Base-by-base conservation (phyloP, 2,329 filamentous ascomycete species). In the Fusarium graminum region DNA sequence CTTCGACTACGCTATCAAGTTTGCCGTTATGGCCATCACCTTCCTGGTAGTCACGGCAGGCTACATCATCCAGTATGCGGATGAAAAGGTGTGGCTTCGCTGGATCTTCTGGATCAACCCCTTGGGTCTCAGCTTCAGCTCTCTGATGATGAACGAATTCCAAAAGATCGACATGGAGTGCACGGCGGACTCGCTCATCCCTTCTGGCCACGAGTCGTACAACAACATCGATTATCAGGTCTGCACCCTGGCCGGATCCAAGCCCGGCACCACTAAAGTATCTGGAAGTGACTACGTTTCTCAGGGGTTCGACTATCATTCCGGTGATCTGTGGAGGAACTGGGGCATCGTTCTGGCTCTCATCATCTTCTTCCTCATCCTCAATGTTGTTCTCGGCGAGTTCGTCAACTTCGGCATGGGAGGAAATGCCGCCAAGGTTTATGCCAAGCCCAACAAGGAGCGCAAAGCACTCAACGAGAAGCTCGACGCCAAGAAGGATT, bases 121-220 rank as follows among this genome's bases (percentile, higher is more conserved):
- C 0, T 80, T 94, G 0, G 92, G 91, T 43, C 83, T 95, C 3
- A 87, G 88, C 0, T 96, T 97, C 74, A 86, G 89, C 12, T 82
- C 88, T 3, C 78, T 97, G 78, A 95, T 97, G 92, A 87, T 92
- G 71, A 97, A 97, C 72, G 93, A 97, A 74, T 97, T 97, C 72
- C 83, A 84, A 34, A 80, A 86, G 12, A 81, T 92, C 40, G 83
- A 89, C 28, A 81, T 97, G 74, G 88, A 85, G 0, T 97, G 93
- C 72, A 86, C 86, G 0, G 81, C 82, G 3, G 83, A 85, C 42
- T 92, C 88, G 0, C 80, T 97, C 6, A 83, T 97, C 19, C 93
- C 93, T 0, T 85, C 82, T 5, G 93, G 92, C 0, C 82, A 86
- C 1, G 86, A 84, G 1, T 22, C 22, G 22, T 96, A 97, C 70